Conservation (phyloP, 2,329 filamentous ascomycete species). For the Ceratocystiopsis minuta region DNA sequence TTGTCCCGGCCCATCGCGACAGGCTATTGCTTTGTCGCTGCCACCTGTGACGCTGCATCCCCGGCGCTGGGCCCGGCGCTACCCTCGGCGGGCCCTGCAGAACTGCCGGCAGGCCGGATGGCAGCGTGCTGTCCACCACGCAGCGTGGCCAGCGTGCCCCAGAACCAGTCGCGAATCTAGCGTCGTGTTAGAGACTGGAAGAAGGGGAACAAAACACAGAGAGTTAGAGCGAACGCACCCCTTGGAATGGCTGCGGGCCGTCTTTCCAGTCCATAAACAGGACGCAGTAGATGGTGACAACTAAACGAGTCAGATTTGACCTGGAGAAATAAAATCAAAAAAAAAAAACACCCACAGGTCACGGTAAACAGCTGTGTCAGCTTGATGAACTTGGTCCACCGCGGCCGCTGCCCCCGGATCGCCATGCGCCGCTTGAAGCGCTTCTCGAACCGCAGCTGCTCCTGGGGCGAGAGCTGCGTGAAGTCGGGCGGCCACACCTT, state of each 20-base stretch:
- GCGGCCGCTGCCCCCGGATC: slow-evolving; percentile 41
- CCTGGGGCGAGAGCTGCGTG: slow-evolving; percentile 45
- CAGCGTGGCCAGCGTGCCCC: slow-evolving; percentile 8
- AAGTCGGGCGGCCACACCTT: slow-evolving; percentile 69
- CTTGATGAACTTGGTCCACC: slow-evolving; percentile 46
- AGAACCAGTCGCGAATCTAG: slow-evolving; percentile 12
- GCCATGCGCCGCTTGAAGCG: slow-evolving; percentile 55
- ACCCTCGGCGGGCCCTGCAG: too few relatives aligned
- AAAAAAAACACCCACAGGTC: slow-evolving; percentile 25
- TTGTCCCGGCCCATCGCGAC: too few relatives aligned
- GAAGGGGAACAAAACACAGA: not conserved
- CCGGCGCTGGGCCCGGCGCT: not conserved
- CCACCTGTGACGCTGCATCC: not conserved
- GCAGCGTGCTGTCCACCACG: slow-evolving; percentile 2
- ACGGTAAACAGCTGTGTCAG: slow-evolving; percentile 44
- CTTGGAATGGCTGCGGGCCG: slow-evolving; percentile 29
- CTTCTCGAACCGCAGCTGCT: slow-evolving; percentile 63
- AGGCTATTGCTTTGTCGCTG: not conserved
- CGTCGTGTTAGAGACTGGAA: not conserved
- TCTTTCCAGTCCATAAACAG: slow-evolving; percentile 42
- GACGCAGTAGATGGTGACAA: slow-evolving; percentile 35
- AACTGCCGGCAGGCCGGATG: not conserved
- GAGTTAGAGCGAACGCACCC: slow-evolving; percentile 4
- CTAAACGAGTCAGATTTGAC: slow-evolving; percentile 14
- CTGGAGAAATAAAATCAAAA: not conserved